Evolutionary conservation across 768 basidiomycete genomes (phyloP).

Genomic region (Amanita phalloides): DNA sequence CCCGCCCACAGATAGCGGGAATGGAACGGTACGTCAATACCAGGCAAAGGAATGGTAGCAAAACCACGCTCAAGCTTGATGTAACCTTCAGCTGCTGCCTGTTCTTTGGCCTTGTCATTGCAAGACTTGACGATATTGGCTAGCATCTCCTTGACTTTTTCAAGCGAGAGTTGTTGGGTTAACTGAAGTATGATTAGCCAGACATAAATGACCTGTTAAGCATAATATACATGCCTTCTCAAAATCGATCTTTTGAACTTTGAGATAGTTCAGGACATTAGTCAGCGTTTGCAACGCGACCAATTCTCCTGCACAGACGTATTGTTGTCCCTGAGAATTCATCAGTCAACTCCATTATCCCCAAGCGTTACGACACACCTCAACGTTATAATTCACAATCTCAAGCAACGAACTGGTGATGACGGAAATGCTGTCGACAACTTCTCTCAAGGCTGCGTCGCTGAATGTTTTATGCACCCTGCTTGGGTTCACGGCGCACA

Average conservation of each 20-base stretch:
- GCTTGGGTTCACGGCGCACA: slow-evolving; percentile 99
- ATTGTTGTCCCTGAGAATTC: slow-evolving; percentile 82
- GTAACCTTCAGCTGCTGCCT: slow-evolving; percentile 74
- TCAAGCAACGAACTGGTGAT: slow-evolving; percentile 79
- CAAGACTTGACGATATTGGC: slow-evolving; percentile 83
- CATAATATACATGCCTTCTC: slow-evolving; percentile 43
- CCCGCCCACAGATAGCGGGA: slow-evolving; percentile 99
- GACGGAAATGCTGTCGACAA: slow-evolving; percentile 82
- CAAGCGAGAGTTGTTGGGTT: slow-evolving; percentile 77
- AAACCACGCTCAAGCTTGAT: slow-evolving; percentile 96
- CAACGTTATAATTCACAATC: slow-evolving; percentile 95
- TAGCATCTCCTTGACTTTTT: slow-evolving; percentile 95
- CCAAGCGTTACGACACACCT: slow-evolving; percentile 34
- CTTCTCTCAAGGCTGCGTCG: slow-evolving; percentile 92
- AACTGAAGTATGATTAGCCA: slow-evolving; percentile 33
- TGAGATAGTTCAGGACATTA: slow-evolving; percentile 93
- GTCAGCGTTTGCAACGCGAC: slow-evolving; percentile 89
- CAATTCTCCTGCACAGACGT: slow-evolving; percentile 96
- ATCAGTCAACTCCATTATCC: slow-evolving; percentile 4
- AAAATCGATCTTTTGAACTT: slow-evolving; percentile 93
- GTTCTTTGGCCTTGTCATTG: slow-evolving; percentile 62
- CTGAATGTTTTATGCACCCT: slow-evolving; percentile 92
- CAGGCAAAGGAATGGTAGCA: slow-evolving; percentile 89
- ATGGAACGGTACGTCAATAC: slow-evolving; percentile 99
- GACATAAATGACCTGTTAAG: slow-evolving; percentile 5